Evolutionary conservation across 1,139 yeast genomes (phyloP).

Genomic region (Ogataea hybrid): DNA sequence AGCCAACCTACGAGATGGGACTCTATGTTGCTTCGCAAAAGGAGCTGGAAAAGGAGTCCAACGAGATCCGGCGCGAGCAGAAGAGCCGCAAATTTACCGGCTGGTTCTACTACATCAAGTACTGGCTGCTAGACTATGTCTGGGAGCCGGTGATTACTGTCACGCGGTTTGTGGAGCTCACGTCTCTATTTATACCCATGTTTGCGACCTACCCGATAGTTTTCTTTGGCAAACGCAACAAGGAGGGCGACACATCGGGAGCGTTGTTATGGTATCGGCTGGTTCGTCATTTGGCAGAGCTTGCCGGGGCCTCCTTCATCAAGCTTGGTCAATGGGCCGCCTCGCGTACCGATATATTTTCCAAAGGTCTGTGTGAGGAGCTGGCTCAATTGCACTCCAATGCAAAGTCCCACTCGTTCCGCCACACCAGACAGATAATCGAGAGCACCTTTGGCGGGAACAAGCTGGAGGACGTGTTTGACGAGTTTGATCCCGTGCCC

Average conservation of each 20-base stretch:
- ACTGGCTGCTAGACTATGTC: constrained; percentile 47
- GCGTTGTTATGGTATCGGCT: constrained; percentile 69
- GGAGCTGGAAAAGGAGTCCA: constrained; percentile 40
- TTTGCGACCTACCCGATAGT: constrained; percentile 63
- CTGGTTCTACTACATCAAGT: constrained; percentile 38
- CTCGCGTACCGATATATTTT: constrained; percentile 92
- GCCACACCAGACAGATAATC: constrained; percentile 57
- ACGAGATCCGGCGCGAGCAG: constrained; percentile 33
- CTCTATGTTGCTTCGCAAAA: constrained; percentile 59
- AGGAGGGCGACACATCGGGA: constrained; percentile 53
- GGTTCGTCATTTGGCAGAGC: constrained; percentile 67
- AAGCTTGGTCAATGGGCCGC: constrained; percentile 99
- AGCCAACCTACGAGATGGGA: constrained; percentile 70
- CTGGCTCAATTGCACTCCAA: constrained; percentile 78
- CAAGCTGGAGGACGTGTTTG: constrained; percentile 73
- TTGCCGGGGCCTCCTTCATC: constrained; percentile 92
- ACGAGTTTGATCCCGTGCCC: constrained; percentile 71
- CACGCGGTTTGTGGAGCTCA: constrained; percentile 65
- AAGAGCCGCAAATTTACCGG: constrained; percentile 30
- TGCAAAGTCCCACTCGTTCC: constrained; percentile 70
- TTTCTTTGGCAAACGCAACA: constrained; percentile 49
- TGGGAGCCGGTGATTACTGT: constrained; percentile 70
- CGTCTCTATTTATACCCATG: constrained; percentile 69
- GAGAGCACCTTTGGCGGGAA: constrained; percentile 55
- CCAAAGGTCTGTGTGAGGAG: constrained; percentile 74